Percentiles rank a stretch among this genome's conserved stretches.
Evolutionary conservation across 306 rosid genomes (phyloP).

Genomic region (Aeschynomene evenia): DNA sequence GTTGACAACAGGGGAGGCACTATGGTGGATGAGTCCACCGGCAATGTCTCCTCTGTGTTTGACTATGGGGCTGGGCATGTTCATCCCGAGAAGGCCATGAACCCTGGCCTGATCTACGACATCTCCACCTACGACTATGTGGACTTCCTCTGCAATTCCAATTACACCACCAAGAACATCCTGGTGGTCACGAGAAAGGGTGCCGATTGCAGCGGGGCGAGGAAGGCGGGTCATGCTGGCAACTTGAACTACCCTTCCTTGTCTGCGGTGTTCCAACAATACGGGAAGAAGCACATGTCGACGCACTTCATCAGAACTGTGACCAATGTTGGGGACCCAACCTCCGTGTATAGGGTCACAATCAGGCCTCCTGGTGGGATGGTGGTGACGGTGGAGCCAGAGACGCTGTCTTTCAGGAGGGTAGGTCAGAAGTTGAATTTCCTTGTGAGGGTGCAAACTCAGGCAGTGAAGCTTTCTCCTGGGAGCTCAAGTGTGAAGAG

Average conservation of each 20-base stretch:
- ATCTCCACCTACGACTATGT: slow-evolving; percentile 55
- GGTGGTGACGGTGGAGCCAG: slow-evolving; percentile 58
- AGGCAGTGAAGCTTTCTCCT: slow-evolving; percentile 52
- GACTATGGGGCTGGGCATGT: slow-evolving; percentile 87
- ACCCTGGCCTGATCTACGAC: slow-evolving; percentile 82
- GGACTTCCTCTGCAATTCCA: slow-evolving; percentile 80
- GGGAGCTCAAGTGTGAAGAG: slow-evolving; percentile 56
- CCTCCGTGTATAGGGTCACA: slow-evolving; percentile 50
- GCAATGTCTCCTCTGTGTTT: slow-evolving; percentile 59
- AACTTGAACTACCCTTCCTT: slow-evolving; percentile 74
- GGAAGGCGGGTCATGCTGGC: slow-evolving; percentile 65
- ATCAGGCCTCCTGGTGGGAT: slow-evolving; percentile 46
- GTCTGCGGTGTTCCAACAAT: slow-evolving; percentile 64
- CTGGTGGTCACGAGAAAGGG: slow-evolving; percentile 53
- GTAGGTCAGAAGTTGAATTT: slow-evolving; percentile 71
- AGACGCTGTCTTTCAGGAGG: slow-evolving; percentile 60
- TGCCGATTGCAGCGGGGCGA: slow-evolving; percentile 72
- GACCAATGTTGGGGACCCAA: slow-evolving; percentile 66
- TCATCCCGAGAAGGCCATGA: slow-evolving; percentile 73
- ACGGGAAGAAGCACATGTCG: slow-evolving; percentile 57
- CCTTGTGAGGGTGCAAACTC: slow-evolving; percentile 64
- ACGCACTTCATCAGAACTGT: slow-evolving; percentile 76
- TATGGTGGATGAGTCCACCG: slow-evolving; percentile 78
- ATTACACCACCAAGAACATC: slow-evolving; percentile 59
- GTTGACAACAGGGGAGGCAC: slow-evolving; percentile 56